Conservation (phyloP, 192 early-diverging fungal genomes). For the Irineochytrium annulatum region DNA sequence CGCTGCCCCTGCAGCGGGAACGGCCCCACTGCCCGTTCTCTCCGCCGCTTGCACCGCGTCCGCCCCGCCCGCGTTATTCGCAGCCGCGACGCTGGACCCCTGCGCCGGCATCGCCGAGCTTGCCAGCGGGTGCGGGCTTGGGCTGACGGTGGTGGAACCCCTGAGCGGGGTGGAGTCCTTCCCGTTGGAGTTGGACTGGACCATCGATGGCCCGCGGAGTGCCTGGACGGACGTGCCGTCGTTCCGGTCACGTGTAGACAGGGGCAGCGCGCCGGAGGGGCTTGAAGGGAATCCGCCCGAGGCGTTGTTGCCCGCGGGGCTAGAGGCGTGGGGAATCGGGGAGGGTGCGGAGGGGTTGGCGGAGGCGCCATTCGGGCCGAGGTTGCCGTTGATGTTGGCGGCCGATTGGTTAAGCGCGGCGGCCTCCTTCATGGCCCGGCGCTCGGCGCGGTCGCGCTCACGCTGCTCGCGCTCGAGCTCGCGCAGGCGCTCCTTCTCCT, state of each 20-base stretch:
- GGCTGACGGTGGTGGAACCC: background rate
- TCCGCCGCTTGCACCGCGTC: background rate
- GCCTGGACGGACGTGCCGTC: background rate
- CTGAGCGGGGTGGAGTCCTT: background rate
- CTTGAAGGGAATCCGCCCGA: slow-evolving; percentile 12
- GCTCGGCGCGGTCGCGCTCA: slow-evolving; percentile 27
- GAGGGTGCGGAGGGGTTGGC: background rate
- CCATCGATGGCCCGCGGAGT: background rate
- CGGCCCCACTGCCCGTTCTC: background rate
- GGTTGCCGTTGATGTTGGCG: slow-evolving; percentile 7
- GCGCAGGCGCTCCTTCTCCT: slow-evolving; percentile 34
- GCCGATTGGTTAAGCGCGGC: background rate
- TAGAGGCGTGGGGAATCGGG: slow-evolving; percentile 6
- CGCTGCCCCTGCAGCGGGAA: background rate
- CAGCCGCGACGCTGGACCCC: no score
- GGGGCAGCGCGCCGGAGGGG: slow-evolving; percentile 15
- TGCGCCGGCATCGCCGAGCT: no score
- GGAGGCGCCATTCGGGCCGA: background rate
- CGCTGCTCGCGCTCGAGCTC: slow-evolving; percentile 37
- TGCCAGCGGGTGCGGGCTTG: no score
- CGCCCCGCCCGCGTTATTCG: background rate
- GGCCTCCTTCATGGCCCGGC: slow-evolving; percentile 8
- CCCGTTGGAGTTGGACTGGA: no score
- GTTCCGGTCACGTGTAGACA: slow-evolving; percentile 6
- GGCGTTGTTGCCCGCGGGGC: slow-evolving; percentile 14